Evolutionary conservation across 192 early-diverging fungal species (phyloP).

Genomic region (Rhizoclosmatium sp.): DNA sequence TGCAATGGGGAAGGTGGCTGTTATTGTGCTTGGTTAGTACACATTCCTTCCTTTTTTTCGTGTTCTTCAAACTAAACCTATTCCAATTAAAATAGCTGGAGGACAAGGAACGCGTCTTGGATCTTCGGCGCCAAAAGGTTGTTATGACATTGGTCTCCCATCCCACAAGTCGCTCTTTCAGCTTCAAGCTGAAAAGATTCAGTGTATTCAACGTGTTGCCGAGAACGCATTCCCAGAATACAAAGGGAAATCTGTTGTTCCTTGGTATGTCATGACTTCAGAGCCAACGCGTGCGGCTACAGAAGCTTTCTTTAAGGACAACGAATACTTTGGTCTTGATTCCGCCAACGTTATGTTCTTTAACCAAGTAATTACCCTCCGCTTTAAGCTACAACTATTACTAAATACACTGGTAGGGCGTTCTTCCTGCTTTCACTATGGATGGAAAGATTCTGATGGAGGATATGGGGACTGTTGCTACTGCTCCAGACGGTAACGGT

Average conservation of each 20-base stretch:
- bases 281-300: constrained; percentile 90
- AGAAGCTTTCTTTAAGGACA: constrained; percentile 76
- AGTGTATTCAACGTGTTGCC: constrained; percentile 79
- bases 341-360: constrained; percentile 91
- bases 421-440: constrained; percentile 87
- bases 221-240: constrained; percentile 42
- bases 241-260: constrained; percentile 63
- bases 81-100: not conserved
- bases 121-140: constrained; percentile 88
- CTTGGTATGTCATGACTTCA: constrained; percentile 99
- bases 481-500: constrained; percentile 78
- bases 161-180: constrained; percentile 90
- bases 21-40: constrained; percentile 78
- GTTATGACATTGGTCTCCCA: constrained; percentile 92
- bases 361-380: constrained; percentile 65
- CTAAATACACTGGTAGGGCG: constrained; percentile 49
- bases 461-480: constrained; percentile 60
- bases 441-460: constrained; percentile 97
- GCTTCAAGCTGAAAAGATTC: constrained; percentile 93
- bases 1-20: constrained; percentile 87
- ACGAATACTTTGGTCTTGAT: constrained; percentile 89
- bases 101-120: constrained; percentile 52
- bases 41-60: too few relatives aligned
- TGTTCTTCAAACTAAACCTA: too few relatives aligned
- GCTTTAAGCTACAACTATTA: too few relatives aligned